Evolutionary conservation across 176 grass and related monocot genomes (phyloP).

Genomic region (Leersia perrieri): DNA sequence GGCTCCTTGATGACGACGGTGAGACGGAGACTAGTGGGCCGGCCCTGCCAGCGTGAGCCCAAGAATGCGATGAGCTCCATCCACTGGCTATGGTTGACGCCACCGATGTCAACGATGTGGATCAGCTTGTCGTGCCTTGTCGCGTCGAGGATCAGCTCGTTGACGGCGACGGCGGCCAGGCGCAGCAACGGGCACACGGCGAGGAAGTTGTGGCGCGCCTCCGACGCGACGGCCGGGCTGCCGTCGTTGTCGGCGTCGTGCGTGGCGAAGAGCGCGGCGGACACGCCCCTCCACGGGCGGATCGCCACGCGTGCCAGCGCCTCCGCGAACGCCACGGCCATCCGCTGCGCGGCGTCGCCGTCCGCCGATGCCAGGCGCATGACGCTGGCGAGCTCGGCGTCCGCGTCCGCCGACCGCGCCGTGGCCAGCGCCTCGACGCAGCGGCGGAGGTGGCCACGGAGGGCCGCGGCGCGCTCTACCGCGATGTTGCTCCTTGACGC

Average conservation of each 20-base stretch:
- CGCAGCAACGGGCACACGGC: constrained; percentile 53
- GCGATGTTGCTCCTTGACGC: constrained; percentile 33
- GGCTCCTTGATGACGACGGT: constrained; percentile 43
- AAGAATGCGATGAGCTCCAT: constrained; percentile 42
- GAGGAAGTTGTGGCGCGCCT: constrained; percentile 29
- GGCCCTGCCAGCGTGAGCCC: constrained; percentile 22
- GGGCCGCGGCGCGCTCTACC: constrained; percentile 36
- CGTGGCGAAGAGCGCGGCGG: constrained; percentile 12
- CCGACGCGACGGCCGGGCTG: neutral
- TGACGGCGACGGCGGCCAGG: constrained; percentile 34
- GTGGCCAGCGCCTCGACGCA: constrained; percentile 36
- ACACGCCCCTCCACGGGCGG: constrained; percentile 36
- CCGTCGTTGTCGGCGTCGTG: neutral
- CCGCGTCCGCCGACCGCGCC: constrained; percentile 22
- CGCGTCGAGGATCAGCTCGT: constrained; percentile 47
- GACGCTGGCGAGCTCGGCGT: constrained; percentile 40
- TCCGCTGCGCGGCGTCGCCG: constrained; percentile 56
- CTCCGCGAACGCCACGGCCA: constrained; percentile 31
- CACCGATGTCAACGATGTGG: constrained; percentile 49
- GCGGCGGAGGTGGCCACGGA: constrained; percentile 46
- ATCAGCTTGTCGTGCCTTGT: constrained; percentile 52
- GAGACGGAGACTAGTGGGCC: constrained; percentile 44
- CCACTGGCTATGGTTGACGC: constrained; percentile 44
- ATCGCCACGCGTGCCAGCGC: constrained; percentile 41
- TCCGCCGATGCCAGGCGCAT: constrained; percentile 31